These are phyloP conservation scores for Rugonectria rugulosa DNA, from an alignment of 2,329 filamentous ascomycete species.

Conservation along the genomic window DNA sequence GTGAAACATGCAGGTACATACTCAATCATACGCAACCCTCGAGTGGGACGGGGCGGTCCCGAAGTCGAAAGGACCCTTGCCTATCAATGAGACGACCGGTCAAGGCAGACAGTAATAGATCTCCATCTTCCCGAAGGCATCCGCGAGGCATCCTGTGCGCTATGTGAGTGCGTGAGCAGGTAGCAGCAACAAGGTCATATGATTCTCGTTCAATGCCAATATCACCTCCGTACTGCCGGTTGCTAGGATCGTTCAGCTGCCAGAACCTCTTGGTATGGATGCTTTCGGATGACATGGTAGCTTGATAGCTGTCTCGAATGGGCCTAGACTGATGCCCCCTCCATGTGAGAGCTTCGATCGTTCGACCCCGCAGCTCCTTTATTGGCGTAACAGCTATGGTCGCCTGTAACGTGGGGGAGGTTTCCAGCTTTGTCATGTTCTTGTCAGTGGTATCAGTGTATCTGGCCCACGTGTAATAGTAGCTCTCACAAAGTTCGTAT, in stretches of 20 bases:
- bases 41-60: not conserved
- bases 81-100: conserved; percentile 21
- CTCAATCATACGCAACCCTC: not conserved
- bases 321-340: no score
- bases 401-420: conserved; percentile 18
- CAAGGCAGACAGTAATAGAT: not conserved
- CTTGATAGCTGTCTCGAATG: no score
- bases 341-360: not conserved
- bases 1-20: not conserved
- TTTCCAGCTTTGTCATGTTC: conserved; percentile 4
- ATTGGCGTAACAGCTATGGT: conserved; percentile 15
- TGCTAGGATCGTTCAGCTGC: not conserved
- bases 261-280: not conserved
- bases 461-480: conserved; percentile 14
- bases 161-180: no score
- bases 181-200: conserved; percentile 2
- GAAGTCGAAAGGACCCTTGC: conserved; percentile 8
- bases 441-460: conserved; percentile 14
- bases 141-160: no score
- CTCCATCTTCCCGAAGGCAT: no score
- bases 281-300: no score
- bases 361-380: conserved; percentile 13
- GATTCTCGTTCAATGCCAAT: conserved; percentile 15
- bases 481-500: no score
- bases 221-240: conserved; percentile 5